Conservation (phyloP, 805 yeast genomes). For the Candida tibetensis region DNA sequence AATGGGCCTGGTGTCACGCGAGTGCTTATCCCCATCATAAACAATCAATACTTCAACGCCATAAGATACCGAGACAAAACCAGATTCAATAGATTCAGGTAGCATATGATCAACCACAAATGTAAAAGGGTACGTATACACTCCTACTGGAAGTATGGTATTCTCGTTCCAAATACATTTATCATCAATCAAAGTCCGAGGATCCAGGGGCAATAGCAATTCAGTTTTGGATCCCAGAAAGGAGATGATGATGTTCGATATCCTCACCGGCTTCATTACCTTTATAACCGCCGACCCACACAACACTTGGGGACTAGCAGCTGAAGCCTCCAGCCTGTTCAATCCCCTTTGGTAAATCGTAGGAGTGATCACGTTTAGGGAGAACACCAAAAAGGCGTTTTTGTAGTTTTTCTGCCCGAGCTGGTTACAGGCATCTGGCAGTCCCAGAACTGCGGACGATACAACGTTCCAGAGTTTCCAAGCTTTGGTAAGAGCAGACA, state of each 20-base stretch:
- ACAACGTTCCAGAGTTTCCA: background rate
- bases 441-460: background rate
- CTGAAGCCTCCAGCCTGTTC: slow-evolving; percentile 4
- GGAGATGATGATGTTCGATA: slow-evolving; percentile 2
- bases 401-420: background rate
- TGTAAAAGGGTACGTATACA: slow-evolving; percentile 13
- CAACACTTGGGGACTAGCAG: slow-evolving; percentile 8
- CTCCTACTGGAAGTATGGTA: slow-evolving; percentile 6
- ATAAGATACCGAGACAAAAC: slow-evolving; percentile 1
- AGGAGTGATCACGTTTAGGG: slow-evolving; percentile 7
- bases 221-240: slow-evolving; percentile 9
- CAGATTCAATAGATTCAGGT: slow-evolving; percentile 11
- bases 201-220: background rate
- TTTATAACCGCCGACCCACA: slow-evolving; percentile 7
- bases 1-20: background rate
- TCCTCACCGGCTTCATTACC: slow-evolving; percentile 4
- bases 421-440: background rate
- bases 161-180: slow-evolving; percentile 7
- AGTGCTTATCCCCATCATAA: background rate
- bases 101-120: slow-evolving; percentile 11
- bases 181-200: slow-evolving; percentile 5
- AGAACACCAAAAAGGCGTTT: slow-evolving; percentile 7
- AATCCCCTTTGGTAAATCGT: slow-evolving; percentile 13
- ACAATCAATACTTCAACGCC: background rate
- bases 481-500: background rate